A percentile compares a stretch with the other conserved stretches of the same genome.
These are phyloP conservation scores for Sphagnum magellanicum DNA, from an alignment of 228 moss, liverwort and hornwort species.

Conservation along the genomic window DNA sequence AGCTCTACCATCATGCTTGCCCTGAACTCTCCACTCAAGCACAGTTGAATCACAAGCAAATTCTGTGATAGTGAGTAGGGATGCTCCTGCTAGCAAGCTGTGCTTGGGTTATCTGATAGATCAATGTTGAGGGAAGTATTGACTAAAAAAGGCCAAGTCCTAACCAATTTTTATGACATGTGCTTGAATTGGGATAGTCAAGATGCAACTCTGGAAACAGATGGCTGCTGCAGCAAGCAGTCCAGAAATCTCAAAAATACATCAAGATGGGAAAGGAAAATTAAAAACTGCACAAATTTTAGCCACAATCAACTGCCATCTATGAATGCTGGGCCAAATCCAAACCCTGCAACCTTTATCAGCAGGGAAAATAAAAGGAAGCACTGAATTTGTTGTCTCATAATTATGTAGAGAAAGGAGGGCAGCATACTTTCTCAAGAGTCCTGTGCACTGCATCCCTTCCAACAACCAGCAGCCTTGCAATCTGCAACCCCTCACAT, in stretches of 20 bases:
- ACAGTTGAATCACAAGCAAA: background rate
- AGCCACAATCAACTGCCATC: background rate
- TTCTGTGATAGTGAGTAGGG: background rate
- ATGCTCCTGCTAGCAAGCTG: too few relatives aligned
- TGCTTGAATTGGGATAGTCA: background rate
- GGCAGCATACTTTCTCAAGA: constrained; percentile 45
- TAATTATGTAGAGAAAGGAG: background rate
- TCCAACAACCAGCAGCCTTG: constrained; percentile 57
- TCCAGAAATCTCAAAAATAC: background rate
- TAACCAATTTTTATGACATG: background rate
- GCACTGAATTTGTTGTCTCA: background rate
- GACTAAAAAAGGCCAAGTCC: background rate
- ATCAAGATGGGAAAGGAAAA: background rate
- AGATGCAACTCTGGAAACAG: background rate
- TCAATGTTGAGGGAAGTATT: too few relatives aligned
- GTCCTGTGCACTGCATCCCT: constrained; percentile 63
- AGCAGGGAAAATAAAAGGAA: too few relatives aligned
- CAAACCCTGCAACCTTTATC: background rate
- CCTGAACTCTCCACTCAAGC: background rate
- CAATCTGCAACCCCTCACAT: constrained; percentile 29
- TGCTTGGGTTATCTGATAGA: too few relatives aligned
- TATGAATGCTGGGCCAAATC: background rate
- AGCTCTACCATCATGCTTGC: background rate
- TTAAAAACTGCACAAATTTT: background rate
- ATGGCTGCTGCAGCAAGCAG: background rate